A percentile compares a stretch with the other conserved stretches of the same genome.
Evolutionary conservation across 2,329 filamentous ascomycete genomes (phyloP).

Genomic region (Arthrobotrys musiformis): DNA sequence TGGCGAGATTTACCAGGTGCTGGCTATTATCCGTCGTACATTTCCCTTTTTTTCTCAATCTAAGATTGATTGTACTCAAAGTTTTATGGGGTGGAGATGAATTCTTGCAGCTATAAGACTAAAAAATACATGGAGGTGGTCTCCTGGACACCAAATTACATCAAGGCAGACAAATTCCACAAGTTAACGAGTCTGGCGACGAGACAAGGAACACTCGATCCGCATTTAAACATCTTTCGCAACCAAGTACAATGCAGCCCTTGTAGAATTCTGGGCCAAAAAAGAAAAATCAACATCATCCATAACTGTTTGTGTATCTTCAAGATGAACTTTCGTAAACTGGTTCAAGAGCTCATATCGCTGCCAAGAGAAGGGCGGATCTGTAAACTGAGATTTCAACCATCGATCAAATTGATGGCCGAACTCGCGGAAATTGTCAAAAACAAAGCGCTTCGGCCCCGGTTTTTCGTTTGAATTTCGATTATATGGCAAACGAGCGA

Average conservation of each 20-base stretch:
- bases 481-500: not conserved
- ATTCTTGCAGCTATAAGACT: too few relatives aligned
- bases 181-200: too few relatives aligned
- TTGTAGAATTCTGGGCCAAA: not conserved
- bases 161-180: too few relatives aligned
- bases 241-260: slow-evolving; percentile 3
- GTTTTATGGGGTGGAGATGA: too few relatives aligned
- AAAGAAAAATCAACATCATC: slow-evolving; percentile 9
- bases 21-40: slow-evolving; percentile 55
- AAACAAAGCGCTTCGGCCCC: not conserved
- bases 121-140: too few relatives aligned
- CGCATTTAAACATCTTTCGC: slow-evolving; percentile 7
- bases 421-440: slow-evolving; percentile 1
- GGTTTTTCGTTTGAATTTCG: not conserved
- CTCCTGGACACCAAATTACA: too few relatives aligned
- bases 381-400: not conserved
- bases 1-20: slow-evolving; percentile 38
- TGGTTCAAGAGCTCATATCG: not conserved
- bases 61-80: too few relatives aligned
- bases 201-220: too few relatives aligned
- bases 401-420: not conserved
- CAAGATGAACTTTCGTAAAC: not conserved
- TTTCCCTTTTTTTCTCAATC: too few relatives aligned
- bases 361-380: not conserved
- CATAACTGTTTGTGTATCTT: not conserved